Evolutionary conservation across 2,329 filamentous ascomycete genomes (phyloP).

Genomic region (Dendrostoma leiphaemia): DNA sequence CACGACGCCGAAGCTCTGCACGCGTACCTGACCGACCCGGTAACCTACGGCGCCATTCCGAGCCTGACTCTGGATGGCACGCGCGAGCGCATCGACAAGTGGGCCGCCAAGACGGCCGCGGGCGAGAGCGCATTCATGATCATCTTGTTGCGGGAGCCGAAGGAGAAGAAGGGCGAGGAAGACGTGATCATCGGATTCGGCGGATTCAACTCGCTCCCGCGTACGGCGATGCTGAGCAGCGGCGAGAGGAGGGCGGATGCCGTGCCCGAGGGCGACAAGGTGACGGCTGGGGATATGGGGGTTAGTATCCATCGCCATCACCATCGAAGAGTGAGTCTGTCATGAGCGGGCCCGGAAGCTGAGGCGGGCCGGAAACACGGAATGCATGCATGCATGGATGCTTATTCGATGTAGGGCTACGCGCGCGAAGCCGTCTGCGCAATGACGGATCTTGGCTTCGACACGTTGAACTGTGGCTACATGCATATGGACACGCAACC

Average conservation of each 20-base stretch:
- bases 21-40: slow-evolving; percentile 15
- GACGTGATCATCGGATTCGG: slow-evolving; percentile 20
- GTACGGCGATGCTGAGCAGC: slow-evolving; percentile 8
- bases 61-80: slow-evolving; percentile 16
- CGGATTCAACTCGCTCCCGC: slow-evolving; percentile 20
- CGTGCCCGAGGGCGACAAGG: neutral
- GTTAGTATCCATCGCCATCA: slow-evolving; percentile 23
- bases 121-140: slow-evolving; percentile 21
- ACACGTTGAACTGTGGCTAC: slow-evolving; percentile 17
- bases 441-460: slow-evolving; percentile 23
- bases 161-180: too few species aligned
- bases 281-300: slow-evolving; percentile 18
- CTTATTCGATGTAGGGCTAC: too few species aligned
- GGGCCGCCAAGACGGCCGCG: slow-evolving; percentile 13
- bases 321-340: slow-evolving; percentile 7
- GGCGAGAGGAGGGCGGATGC: slow-evolving; percentile 1
- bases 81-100: slow-evolving; percentile 3
- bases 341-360: too few species aligned
- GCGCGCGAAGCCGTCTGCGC: slow-evolving; percentile 23
- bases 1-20: slow-evolving; percentile 17
- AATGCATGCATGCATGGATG: too few species aligned
- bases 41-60: slow-evolving; percentile 17
- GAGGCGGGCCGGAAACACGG: too few species aligned
- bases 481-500: slow-evolving; percentile 23
- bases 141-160: slow-evolving; percentile 16